Evolutionary conservation across 371 early-diverging fungal species (phyloP).

Genomic region (Mucor racemosus): DNA sequence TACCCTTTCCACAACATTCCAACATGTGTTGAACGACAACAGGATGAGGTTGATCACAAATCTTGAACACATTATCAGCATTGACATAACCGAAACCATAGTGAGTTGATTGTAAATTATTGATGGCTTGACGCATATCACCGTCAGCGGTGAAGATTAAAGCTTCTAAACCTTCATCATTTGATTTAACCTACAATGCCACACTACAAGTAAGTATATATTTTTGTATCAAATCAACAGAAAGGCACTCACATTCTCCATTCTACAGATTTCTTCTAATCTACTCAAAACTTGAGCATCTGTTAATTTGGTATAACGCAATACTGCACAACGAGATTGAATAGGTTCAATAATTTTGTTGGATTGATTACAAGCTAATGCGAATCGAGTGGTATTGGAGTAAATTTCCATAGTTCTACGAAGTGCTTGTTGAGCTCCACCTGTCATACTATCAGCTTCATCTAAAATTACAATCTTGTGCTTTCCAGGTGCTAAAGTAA

Average conservation of each 20-base stretch:
- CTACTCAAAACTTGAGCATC: slow-evolving; percentile 80
- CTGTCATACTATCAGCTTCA: slow-evolving; percentile 98
- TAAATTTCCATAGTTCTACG: slow-evolving; percentile 98
- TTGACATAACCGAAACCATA: slow-evolving; percentile 86
- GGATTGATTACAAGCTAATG: slow-evolving; percentile 97
- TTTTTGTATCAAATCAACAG: not conserved
- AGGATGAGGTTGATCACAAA: slow-evolving; percentile 97
- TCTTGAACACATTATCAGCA: slow-evolving; percentile 91
- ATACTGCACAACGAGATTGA: slow-evolving; percentile 96
- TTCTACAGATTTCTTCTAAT: slow-evolving; percentile 80
- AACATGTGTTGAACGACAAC: slow-evolving; percentile 77
- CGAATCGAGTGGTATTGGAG: slow-evolving; percentile 95
- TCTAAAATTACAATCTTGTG: slow-evolving; percentile 98
- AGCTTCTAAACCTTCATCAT: slow-evolving; percentile 89
- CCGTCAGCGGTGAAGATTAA: slow-evolving; percentile 97
- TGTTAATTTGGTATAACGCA: slow-evolving; percentile 84
- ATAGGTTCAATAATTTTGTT: slow-evolving; percentile 99
- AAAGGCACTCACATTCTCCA: slow-evolving; percentile 69
- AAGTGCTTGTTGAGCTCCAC: slow-evolving; percentile 96
- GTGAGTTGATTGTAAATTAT: slow-evolving; percentile 93
- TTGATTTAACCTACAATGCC: slow-evolving; percentile 70
- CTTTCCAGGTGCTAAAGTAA: slow-evolving; percentile 86
- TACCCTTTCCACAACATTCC: slow-evolving; percentile 63
- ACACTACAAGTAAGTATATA: not conserved
- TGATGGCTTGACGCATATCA: slow-evolving; percentile 99